These are phyloP conservation scores for Helianthus tuberosus DNA, from an alignment of 129 eudicot genomes.

Conservation along the genomic window DNA sequence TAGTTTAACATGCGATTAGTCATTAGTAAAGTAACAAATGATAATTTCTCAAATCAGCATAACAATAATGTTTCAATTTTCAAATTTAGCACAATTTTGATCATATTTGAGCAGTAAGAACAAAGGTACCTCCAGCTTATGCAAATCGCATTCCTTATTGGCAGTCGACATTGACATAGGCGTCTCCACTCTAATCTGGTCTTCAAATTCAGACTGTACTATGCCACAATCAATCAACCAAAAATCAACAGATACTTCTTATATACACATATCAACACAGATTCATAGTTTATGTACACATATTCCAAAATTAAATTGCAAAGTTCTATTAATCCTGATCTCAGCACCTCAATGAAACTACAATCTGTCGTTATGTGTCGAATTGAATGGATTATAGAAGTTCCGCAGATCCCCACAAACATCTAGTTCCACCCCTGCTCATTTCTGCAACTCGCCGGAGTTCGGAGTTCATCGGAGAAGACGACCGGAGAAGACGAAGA, in stretches of 20 bases:
- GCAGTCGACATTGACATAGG: slow-evolving; percentile 9
- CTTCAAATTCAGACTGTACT: slow-evolving; percentile 23
- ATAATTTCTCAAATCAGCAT: slow-evolving; percentile 6
- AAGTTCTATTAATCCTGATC: background rate
- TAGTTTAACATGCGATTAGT: background rate
- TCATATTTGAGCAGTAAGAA: slow-evolving; percentile 19
- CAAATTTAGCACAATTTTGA: slow-evolving; percentile 8
- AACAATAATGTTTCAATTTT: background rate
- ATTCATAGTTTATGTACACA: background rate
- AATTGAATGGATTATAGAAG: too few relatives aligned
- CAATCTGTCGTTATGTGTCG: too few relatives aligned
- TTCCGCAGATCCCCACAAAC: too few relatives aligned
- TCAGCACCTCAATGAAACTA: background rate
- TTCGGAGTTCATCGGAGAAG: too few relatives aligned
- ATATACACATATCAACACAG: slow-evolving; percentile 3
- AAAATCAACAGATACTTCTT: slow-evolving; percentile 8
- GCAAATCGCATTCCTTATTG: slow-evolving; percentile 20
- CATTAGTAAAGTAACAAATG: slow-evolving; percentile 1
- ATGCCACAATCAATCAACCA: slow-evolving; percentile 19
- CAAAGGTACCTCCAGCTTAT: slow-evolving; percentile 41
- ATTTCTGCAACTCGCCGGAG: too few relatives aligned
- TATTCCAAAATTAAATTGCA: background rate
- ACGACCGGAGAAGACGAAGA: too few relatives aligned
- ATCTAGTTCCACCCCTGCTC: too few relatives aligned
- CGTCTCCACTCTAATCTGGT: slow-evolving; percentile 19